Conservation (phyloP, 331 rosid species). For the Pyracantha coccinea region DNA sequence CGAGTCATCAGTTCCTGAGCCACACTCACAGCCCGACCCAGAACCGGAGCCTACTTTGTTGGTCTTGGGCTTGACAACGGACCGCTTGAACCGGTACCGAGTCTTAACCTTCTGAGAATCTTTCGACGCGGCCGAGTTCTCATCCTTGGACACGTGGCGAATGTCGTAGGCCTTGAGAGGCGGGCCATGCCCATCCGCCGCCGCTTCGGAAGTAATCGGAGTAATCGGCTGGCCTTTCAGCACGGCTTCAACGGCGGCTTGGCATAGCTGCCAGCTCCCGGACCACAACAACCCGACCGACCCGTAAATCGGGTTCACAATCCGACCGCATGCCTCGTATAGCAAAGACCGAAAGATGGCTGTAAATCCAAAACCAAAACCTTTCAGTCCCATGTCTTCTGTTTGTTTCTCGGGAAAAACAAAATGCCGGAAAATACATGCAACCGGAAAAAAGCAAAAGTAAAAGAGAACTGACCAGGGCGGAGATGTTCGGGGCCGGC, state of each 20-base stretch:
- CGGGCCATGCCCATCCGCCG: slow-evolving; percentile 44
- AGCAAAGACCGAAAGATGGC: slow-evolving; percentile 80
- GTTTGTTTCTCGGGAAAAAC: not conserved
- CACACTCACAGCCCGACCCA: not conserved
- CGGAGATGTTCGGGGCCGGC: slow-evolving; percentile 82
- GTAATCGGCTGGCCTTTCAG: slow-evolving; percentile 64
- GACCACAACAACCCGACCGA: slow-evolving; percentile 91
- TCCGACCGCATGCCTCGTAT: slow-evolving; percentile 88
- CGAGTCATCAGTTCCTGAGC: not conserved
- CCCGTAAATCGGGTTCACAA: slow-evolving; percentile 82
- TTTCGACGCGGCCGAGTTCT: slow-evolving; percentile 40
- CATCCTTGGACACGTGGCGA: slow-evolving; percentile 71
- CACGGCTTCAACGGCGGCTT: slow-evolving; percentile 89
- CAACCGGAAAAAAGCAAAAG: not conserved
- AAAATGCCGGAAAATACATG: not conserved
- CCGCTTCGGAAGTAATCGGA: slow-evolving; percentile 59
- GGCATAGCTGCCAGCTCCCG: slow-evolving; percentile 91
- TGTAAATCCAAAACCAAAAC: slow-evolving; percentile 12
- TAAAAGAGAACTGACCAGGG: slow-evolving; percentile 38
- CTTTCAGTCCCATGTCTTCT: not conserved
- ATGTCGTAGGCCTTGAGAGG: slow-evolving; percentile 75
- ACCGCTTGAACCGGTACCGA: slow-evolving; percentile 43
- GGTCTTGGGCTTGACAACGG: slow-evolving; percentile 29
- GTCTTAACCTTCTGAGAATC: slow-evolving; percentile 28
- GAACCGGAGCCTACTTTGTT: not conserved